A percentile compares a stretch with the other conserved stretches of the same genome.
phyloP scores from a whole-genome alignment of 257 asterid genomes.

The Nicotiana obtusifolia region DNA sequence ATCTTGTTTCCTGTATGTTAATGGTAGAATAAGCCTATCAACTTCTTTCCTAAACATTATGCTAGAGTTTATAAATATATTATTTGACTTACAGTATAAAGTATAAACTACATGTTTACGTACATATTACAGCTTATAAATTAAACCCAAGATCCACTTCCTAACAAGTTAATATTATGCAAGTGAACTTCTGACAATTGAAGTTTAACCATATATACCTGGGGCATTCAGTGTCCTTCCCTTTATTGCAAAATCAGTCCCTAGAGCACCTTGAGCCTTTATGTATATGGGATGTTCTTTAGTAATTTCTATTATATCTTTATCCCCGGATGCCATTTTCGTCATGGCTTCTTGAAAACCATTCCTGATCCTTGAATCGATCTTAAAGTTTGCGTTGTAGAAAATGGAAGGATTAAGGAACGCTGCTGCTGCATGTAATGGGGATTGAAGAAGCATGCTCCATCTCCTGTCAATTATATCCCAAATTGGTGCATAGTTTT shows the following conservation, averaged over 20 bases:
- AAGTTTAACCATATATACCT: slow-evolving; percentile 26
- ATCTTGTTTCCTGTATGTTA: neutral
- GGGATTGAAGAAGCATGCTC: slow-evolving; percentile 32
- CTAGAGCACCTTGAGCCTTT: slow-evolving; percentile 41
- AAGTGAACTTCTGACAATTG: neutral
- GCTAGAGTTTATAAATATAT: neutral
- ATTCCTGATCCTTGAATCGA: slow-evolving; percentile 35
- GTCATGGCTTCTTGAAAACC: slow-evolving; percentile 48
- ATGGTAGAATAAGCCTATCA: neutral
- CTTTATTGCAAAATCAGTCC: slow-evolving; percentile 41
- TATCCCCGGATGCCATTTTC: slow-evolving; percentile 29
- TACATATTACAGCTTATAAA: neutral
- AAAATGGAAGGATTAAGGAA: slow-evolving; percentile 45
- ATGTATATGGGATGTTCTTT: slow-evolving; percentile 34
- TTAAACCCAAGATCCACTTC: neutral
- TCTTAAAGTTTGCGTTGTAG: slow-evolving; percentile 26
- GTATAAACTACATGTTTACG: neutral
- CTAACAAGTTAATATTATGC: neutral
- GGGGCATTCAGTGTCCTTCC: slow-evolving; percentile 44
- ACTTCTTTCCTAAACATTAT: neutral
- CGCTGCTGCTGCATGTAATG: slow-evolving; percentile 37
- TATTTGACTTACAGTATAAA: neutral
- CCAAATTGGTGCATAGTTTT: slow-evolving; percentile 32
- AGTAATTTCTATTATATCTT: slow-evolving; percentile 35
- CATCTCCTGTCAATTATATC: slow-evolving; percentile 40